Evolutionary conservation across 257 asterid genomes (phyloP), one percentile per base, ranked within the genome.

Genomic region (Salvia miltiorrhiza): DNA sequence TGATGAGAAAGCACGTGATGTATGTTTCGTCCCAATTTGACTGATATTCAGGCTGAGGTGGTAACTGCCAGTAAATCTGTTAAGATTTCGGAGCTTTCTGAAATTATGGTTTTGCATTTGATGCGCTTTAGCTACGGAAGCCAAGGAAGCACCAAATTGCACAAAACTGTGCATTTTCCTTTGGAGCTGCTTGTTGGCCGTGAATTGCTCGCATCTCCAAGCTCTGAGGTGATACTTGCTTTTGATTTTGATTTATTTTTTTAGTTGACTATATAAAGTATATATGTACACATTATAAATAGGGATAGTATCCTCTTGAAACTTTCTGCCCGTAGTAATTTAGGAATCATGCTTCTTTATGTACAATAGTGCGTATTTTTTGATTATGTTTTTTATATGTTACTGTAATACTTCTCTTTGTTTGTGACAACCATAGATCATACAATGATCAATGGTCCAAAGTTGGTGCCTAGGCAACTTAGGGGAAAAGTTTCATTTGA

Each of bases 81-180:
- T 21, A 84, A 77, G 84, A 87, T 90, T 73, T 80, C 78, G 75
- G 88, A 86, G 80, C 93, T 86, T 53, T 76, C 97, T 53, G 84
- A 86, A 76, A 78, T 90, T 71, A 79, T 90, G 91, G 82, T 90
- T 72, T 79, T 90, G 83, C 95, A 90, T 70, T 70, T 90, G 80
- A 86, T 87, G 97, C 90, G 95, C 44, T 90, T 90, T 82, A 86
- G 86, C 83, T 90, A 84, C n/a, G 97, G 87, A 71, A 81, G 88
- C 50, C 82, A 84, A 78, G 87, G 93, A 71, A 82, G 97, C 81
- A 84, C 90, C 47, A 90, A 90, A 68, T 74, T 90, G 82, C 89
- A 84, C 79, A 87, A 87, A 73, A 75, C 86, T 54, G 87, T 90
- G 69, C 87, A 63, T 76, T 90, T 90, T 54, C 97, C 97, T 5